A percentile compares a stretch with the other conserved stretches of the same genome.
Conservation (phyloP, 495 filamentous ascomycete genomes). For the Niebla homalea region DNA sequence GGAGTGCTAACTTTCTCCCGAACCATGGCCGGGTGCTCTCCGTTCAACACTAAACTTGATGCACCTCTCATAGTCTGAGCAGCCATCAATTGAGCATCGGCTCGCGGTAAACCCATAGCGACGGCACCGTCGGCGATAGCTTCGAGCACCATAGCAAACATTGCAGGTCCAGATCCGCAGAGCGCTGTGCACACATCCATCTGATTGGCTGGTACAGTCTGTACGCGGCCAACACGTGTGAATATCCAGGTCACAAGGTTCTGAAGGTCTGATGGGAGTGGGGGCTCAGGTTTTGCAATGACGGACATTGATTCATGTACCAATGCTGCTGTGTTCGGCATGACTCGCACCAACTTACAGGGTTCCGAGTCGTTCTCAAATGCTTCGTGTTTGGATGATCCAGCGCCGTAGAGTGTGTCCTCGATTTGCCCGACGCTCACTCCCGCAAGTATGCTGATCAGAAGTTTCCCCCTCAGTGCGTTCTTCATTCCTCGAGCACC, state of each 20-base stretch:
- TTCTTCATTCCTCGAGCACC: conserved; percentile 48
- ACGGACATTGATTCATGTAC: conserved; percentile 75
- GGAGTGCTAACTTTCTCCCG: conserved; percentile 69
- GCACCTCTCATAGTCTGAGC: conserved; percentile 63
- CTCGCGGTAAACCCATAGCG: conserved; percentile 65
- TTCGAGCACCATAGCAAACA: conserved; percentile 66
- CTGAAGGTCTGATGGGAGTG: conserved; percentile 33
- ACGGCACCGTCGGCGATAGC: conserved; percentile 66
- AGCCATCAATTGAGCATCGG: conserved; percentile 67
- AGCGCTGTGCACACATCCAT: conserved; percentile 70
- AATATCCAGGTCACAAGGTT: conserved; percentile 64
- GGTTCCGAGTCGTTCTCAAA: conserved; percentile 15
- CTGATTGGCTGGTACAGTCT: conserved; percentile 44
- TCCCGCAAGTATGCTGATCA: conserved; percentile 80
- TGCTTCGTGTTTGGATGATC: neutral
- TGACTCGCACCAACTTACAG: conserved; percentile 54
- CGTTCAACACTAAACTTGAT: conserved; percentile 52
- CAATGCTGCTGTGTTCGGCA: conserved; percentile 61
- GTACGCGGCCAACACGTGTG: conserved; percentile 46
- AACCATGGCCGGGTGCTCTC: conserved; percentile 65
- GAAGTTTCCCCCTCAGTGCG: conserved; percentile 61
- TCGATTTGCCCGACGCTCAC: conserved; percentile 53
- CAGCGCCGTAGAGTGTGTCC: conserved; percentile 37
- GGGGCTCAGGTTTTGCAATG: conserved; percentile 46
- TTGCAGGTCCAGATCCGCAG: conserved; percentile 67